These are phyloP conservation scores for Dictyostelium purpureum DNA, from an alignment of 78 protist species.

Conservation along the genomic window DNA sequence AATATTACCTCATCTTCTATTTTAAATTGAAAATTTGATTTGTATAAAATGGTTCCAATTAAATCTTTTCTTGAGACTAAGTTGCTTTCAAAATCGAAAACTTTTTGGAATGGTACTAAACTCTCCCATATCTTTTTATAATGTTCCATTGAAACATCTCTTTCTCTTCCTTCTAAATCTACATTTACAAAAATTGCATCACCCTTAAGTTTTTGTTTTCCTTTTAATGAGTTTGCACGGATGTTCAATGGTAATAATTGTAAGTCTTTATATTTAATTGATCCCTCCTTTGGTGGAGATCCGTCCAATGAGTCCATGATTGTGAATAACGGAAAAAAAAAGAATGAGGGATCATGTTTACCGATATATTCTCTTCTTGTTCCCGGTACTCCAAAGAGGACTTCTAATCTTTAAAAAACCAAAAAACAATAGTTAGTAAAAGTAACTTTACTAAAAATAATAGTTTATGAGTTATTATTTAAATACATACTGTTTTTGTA, in stretches of 20 bases:
- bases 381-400: no score
- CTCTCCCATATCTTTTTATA: not conserved
- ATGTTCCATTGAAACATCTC: not conserved
- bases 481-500: no score
- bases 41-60: no score
- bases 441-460: no score
- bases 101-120: not conserved
- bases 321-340: not conserved
- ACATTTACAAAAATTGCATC: not conserved
- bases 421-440: no score
- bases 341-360: not conserved
- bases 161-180: not conserved
- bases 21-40: no score
- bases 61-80: no score
- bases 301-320: no score
- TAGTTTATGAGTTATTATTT: no score
- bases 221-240: not conserved
- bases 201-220: not conserved
- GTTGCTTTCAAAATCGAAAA: slow-evolving; percentile 3
- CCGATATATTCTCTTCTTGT: not conserved
- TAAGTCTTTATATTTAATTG: not conserved
- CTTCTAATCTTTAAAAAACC: no score
- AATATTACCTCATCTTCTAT: no score
- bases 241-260: not conserved
- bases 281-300: no score